phyloP scores from a whole-genome alignment of 2,329 filamentous ascomycete genomes.

The Hypoxylon sp. region DNA sequence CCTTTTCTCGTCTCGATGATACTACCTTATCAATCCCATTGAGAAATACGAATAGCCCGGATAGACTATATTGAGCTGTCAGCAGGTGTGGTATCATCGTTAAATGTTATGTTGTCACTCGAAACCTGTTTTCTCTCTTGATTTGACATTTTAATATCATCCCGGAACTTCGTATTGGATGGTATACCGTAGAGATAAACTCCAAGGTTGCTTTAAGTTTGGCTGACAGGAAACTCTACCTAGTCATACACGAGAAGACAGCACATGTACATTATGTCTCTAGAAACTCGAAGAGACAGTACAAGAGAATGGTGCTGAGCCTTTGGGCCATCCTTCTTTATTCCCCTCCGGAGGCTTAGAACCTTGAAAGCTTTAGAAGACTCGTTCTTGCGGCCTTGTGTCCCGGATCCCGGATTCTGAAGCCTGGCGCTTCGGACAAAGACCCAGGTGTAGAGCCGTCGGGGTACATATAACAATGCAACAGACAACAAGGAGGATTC shows the following conservation, averaged over 20 bases:
- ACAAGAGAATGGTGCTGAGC: slow-evolving; percentile 33
- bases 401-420: neutral
- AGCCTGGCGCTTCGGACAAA: slow-evolving; percentile 24
- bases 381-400: neutral
- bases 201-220: slow-evolving; percentile 18
- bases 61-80: neutral
- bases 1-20: neutral
- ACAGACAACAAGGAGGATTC: slow-evolving; percentile 17
- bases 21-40: neutral
- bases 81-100: neutral
- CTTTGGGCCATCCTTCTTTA: slow-evolving; percentile 17
- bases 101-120: slow-evolving; percentile 20
- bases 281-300: slow-evolving; percentile 9
- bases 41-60: neutral
- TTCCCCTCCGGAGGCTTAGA: neutral
- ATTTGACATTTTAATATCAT: slow-evolving; percentile 29
- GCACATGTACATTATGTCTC: neutral
- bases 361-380: slow-evolving; percentile 1
- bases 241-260: neutral
- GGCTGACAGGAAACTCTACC: neutral
- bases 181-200: slow-evolving; percentile 24
- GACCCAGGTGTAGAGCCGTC: neutral
- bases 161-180: slow-evolving; percentile 32
- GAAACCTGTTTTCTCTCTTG: slow-evolving; percentile 21
- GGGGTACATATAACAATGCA: neutral